phyloP scores from a whole-genome alignment of 495 filamentous ascomycete genomes.

The Lasiosphaeris hirsuta region DNA sequence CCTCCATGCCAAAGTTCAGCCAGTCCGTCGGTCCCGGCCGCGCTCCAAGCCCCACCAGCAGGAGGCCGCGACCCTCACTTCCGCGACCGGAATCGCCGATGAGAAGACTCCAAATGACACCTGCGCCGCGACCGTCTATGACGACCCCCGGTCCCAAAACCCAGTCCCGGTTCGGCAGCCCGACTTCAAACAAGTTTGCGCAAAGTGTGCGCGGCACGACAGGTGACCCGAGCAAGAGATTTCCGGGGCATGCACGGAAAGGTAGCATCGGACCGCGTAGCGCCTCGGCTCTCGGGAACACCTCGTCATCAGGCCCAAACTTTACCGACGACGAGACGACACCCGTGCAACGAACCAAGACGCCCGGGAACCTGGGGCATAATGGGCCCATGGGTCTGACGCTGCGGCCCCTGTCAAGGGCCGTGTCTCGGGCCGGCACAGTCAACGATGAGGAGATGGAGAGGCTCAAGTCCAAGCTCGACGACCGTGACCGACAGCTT shows the following conservation, averaged over 20 bases:
- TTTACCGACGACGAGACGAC: slow-evolving; percentile 57
- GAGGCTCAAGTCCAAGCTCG: slow-evolving; percentile 62
- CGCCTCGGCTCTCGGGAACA: slow-evolving; percentile 48
- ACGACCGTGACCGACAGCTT: slow-evolving; percentile 81
- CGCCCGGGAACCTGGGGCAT: slow-evolving; percentile 42
- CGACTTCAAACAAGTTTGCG: slow-evolving; percentile 62
- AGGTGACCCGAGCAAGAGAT: slow-evolving; percentile 55
- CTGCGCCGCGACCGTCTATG: slow-evolving; percentile 52
- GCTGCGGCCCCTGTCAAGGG: slow-evolving; percentile 46
- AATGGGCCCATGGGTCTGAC: slow-evolving; percentile 47
- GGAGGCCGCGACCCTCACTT: slow-evolving; percentile 71
- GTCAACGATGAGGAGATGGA: slow-evolving; percentile 63
- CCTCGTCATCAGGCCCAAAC: slow-evolving; percentile 27
- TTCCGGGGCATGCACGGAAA: slow-evolving; percentile 43
- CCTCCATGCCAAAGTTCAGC: slow-evolving; percentile 68
- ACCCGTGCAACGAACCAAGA: slow-evolving; percentile 52
- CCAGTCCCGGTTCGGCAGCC: slow-evolving; percentile 58
- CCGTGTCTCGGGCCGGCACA: slow-evolving; percentile 22
- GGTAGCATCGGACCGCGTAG: slow-evolving; percentile 52
- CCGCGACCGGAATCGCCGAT: slow-evolving; percentile 83
- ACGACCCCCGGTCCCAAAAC: slow-evolving; percentile 46
- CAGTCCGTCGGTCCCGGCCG: slow-evolving; percentile 81
- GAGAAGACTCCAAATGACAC: slow-evolving; percentile 57
- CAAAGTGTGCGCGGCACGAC: slow-evolving; percentile 58
- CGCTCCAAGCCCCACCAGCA: slow-evolving; percentile 65